Base-by-base conservation (phyloP, 2,329 filamentous ascomycete genomes). In the Ophiosphaerella narmari region DNA sequence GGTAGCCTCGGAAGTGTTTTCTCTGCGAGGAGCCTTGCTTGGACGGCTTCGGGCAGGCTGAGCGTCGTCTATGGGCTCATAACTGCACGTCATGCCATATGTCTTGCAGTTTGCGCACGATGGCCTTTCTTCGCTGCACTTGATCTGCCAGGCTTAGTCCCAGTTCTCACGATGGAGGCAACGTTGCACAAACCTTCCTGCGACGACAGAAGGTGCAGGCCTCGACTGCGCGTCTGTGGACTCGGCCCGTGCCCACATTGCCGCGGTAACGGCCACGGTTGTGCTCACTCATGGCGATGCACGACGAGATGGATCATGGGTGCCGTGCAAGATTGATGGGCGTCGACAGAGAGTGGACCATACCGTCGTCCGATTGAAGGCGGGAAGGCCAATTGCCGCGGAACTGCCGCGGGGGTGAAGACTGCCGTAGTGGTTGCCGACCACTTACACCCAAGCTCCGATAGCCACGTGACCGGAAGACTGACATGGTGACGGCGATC, bases 61-160 rank as follows among this genome's bases (percentile, higher is more conserved):
- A 35, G 62, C 59, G 42, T 71, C 62, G 23, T 63, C 60, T 40
- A 72, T 63, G 9, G 72, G 68, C 36, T 75, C 71, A 48, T 78
- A 77, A 32, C 70, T 65, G 47, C 79, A 80, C 13, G 74, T 73
- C 42, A 75, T 73, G 6, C 71, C 75, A 52, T 80, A 78, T 1
- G 71, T 73, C 48, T 71, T 68, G 59, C 79, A 81, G 56, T 78
- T 80, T 29, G 72, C 70, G 51, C 79, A 81, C 26, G 61, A 63
- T 3, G 78, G 78, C 43, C 71, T 66, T 39, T 76, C 75, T 18
- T 73, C 73, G 49, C 77, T 78, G 60, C 79, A 82, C 57, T 78
- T 80, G 65, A 82, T 75, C 79, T 67, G 47, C 33, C 34, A 16
- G n/a, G 23, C 41, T 63, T 49, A 66, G 59, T 43, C 21, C 46